Base-by-base conservation (phyloP, 2,329 filamentous ascomycete genomes). In the Fusarium begoniae region DNA sequence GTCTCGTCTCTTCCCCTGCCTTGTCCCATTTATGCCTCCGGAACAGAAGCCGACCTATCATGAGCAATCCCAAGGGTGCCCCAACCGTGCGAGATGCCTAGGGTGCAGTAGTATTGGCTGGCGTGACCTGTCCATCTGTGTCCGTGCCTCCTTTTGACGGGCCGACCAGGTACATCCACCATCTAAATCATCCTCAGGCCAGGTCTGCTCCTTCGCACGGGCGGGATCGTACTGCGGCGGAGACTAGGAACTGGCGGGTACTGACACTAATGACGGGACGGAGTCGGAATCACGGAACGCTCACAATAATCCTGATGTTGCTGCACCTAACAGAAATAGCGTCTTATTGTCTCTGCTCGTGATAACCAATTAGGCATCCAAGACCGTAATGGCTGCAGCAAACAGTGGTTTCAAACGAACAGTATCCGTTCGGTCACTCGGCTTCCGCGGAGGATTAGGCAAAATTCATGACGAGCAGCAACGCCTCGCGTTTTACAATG, bases 51-150 rank as follows among this genome's bases (percentile, higher is more conserved):
- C 72, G 56, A 43, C 53, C 66, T 44, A 70, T 64, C 50, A 69
- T 26, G 32, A 28, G 40, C 30, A 37, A 38, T 56, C 37, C 18
- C 53, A 43, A 70, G 53, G 53, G 63, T 45, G 65, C 71, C 72
- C 72, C 72, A 74, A 74, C 72, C 72, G 72, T 74, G 72, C 72
- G 72, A 71, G 57, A 51, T 67, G 30, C 37, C 47, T 72, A 65
- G 61, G 40, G 63, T 44, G 37, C 56, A 37, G 56, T 61, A 69
- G 43, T 47, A 69, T 67, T 43, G 56, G 64, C 64, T 69, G 66
- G 48, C 57, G 64, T 69, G 64, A 61, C 50, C 45, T 51, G 38
- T 62, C 50, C 26, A 30, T 56, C 17, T 44, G 30, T 58, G 66
- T 56, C 71, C 63, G 71, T 74, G 71, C 59, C 57, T 56, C 67